Percentiles rank a stretch among this genome's conserved stretches.
Evolutionary conservation across 768 basidiomycete genomes (phyloP).

Genomic region (Paxillus involutus): DNA sequence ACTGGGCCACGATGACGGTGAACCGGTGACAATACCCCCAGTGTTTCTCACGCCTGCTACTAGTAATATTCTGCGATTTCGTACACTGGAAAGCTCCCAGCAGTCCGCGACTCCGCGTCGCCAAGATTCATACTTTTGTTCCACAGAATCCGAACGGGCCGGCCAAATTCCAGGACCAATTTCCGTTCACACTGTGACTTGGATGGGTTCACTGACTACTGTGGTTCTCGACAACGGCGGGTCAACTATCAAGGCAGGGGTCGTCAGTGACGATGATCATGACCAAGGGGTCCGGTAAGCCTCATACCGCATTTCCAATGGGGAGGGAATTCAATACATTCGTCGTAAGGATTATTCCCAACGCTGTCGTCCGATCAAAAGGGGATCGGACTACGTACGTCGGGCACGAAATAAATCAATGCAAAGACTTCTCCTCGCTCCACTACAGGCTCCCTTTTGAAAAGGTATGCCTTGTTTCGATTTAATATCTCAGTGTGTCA

Average conservation of each 20-base stretch:
- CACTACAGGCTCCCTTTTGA: constrained; percentile 87
- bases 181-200: background rate
- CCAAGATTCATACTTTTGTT: background rate
- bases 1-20: background rate
- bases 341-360: constrained; percentile 61
- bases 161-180: background rate
- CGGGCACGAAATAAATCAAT: constrained; percentile 79
- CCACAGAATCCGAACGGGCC: background rate
- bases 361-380: constrained; percentile 84
- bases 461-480: constrained; percentile 52
- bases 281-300: constrained; percentile 25
- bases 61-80: background rate
- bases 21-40: background rate
- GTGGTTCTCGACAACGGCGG: constrained; percentile 90
- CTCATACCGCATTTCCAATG: background rate
- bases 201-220: constrained; percentile 31
- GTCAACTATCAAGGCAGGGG: constrained; percentile 74
- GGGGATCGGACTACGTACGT: constrained; percentile 81
- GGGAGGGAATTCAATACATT: constrained; percentile 1
- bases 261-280: constrained; percentile 35
- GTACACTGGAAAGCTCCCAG: background rate
- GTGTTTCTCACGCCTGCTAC: background rate
- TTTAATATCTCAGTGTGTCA: background rate
- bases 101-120: background rate
- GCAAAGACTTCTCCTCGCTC: constrained; percentile 78